Percentiles rank a stretch among this genome's conserved stretches.
These are phyloP conservation scores for Zychaea mexicana DNA, from an alignment of 371 early-diverging fungal species.

Conservation along the genomic window DNA sequence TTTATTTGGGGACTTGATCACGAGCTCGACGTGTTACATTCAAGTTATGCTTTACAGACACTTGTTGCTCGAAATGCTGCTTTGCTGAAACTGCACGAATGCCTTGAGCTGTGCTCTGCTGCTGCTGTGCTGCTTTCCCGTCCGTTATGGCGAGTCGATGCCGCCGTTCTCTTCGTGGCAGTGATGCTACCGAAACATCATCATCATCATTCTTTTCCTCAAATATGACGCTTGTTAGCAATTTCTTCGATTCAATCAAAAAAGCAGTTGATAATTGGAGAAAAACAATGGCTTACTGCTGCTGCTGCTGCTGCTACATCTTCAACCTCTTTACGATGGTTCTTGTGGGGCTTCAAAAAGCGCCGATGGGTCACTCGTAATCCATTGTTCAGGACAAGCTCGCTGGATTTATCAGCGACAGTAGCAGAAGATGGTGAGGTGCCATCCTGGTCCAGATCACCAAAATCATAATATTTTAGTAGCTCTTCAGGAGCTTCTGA, in stretches of 20 bases:
- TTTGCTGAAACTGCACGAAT: slow-evolving; percentile 6
- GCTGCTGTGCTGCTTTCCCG: slow-evolving; percentile 3
- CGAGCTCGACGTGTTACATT: slow-evolving; percentile 15
- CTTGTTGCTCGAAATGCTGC: slow-evolving; percentile 11
- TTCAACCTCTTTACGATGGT: slow-evolving; percentile 38
- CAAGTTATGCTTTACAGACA: slow-evolving; percentile 18
- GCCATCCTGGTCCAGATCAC: slow-evolving; percentile 28
- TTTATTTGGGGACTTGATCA: slow-evolving; percentile 19
- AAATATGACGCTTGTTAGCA: too few relatives aligned
- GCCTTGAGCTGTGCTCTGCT: slow-evolving; percentile 3
- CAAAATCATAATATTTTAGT: slow-evolving; percentile 89
- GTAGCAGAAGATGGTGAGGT: slow-evolving; percentile 23
- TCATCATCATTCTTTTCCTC: slow-evolving; percentile 1
- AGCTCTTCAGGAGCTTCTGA: slow-evolving; percentile 88
- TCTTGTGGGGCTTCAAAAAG: slow-evolving; percentile 78
- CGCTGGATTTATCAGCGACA: slow-evolving; percentile 36
- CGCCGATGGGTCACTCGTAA: slow-evolving; percentile 83
- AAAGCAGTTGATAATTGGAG: too few relatives aligned
- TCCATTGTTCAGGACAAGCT: slow-evolving; percentile 84
- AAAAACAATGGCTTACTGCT: too few relatives aligned
- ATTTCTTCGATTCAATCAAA: too few relatives aligned
- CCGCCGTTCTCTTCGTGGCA: slow-evolving; percentile 17
- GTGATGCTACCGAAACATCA: neutral
- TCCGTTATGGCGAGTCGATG: slow-evolving; percentile 17
- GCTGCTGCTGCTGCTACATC: too few relatives aligned